A percentile compares a stretch with the other conserved stretches of the same genome.
Evolutionary conservation across 78 protist species (phyloP).

Genomic region (Speleostelium caveatum): DNA sequence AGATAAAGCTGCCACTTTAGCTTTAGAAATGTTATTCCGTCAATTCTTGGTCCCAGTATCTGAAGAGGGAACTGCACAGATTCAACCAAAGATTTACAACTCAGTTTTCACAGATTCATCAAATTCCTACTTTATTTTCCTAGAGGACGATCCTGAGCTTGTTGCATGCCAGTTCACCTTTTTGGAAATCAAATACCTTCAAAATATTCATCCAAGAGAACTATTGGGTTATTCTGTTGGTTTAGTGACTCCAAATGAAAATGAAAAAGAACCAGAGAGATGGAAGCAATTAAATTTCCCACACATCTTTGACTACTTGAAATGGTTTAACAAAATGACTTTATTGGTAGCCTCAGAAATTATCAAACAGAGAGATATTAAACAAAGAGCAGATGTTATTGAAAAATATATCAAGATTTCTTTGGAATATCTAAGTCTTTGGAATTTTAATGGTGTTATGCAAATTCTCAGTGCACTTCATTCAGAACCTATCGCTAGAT

Average conservation of each 20-base stretch:
- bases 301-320: constrained; percentile 46
- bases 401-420: constrained; percentile 59
- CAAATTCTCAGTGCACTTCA: constrained; percentile 66
- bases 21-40: constrained; percentile 19
- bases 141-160: constrained; percentile 65
- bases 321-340: constrained; percentile 72
- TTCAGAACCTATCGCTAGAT: constrained; percentile 45
- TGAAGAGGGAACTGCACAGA: constrained; percentile 29
- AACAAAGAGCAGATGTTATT: constrained; percentile 5
- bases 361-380: constrained; percentile 62
- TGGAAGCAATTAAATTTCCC: constrained; percentile 61
- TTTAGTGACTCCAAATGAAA: constrained; percentile 44
- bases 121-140: constrained; percentile 11
- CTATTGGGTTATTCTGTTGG: constrained; percentile 62
- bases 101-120: constrained; percentile 17
- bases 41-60: constrained; percentile 20
- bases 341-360: constrained; percentile 63
- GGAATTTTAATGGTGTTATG: constrained; percentile 83
- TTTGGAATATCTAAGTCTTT: constrained; percentile 34
- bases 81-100: neutral
- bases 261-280: constrained; percentile 25
- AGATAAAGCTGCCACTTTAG: constrained; percentile 25
- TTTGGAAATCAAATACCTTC: constrained; percentile 38
- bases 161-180: constrained; percentile 54
- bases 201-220: constrained; percentile 69